Evolutionary conservation across 2,329 filamentous ascomycete species (phyloP).

Genomic region (Epichloe hybrida): DNA sequence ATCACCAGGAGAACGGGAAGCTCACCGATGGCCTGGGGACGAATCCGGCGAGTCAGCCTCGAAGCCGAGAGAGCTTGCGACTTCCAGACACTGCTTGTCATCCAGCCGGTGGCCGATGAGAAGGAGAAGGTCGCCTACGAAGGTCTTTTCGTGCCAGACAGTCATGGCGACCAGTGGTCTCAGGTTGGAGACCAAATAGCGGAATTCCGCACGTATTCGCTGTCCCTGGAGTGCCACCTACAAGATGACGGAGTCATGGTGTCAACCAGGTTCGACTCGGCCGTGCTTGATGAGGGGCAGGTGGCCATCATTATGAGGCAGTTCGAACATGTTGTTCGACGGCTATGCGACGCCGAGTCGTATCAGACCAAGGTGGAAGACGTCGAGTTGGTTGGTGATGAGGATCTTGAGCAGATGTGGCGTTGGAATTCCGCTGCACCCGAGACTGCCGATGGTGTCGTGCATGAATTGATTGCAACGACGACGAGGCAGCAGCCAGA

Average conservation of each 20-base stretch:
- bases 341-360: conserved; percentile 1
- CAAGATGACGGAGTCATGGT: conserved; percentile 4
- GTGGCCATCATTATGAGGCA: conserved; percentile 3
- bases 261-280: conserved; percentile 7
- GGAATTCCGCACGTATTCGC: conserved; percentile 1
- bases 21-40: conserved; percentile 9
- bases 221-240: conserved; percentile 2
- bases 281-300: conserved; percentile 3
- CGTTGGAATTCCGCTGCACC: conserved; percentile 1
- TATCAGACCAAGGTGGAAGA: conserved; percentile 3
- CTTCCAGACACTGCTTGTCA: conserved; percentile 9
- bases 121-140: conserved; percentile 1
- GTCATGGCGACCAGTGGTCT: background rate
- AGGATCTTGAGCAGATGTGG: conserved; percentile 3
- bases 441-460: background rate
- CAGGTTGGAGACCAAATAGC: background rate
- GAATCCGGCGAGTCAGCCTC: conserved; percentile 11
- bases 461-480: background rate
- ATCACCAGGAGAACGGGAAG: background rate
- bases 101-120: conserved; percentile 1
- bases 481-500: background rate
- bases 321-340: conserved; percentile 6
- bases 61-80: conserved; percentile 8
- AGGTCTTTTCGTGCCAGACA: background rate
- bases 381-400: background rate